Percentiles rank a stretch among this genome's conserved stretches.
phyloP scores from a whole-genome alignment of 2,329 filamentous ascomycete genomes.

The Stachybotrys elegans region DNA sequence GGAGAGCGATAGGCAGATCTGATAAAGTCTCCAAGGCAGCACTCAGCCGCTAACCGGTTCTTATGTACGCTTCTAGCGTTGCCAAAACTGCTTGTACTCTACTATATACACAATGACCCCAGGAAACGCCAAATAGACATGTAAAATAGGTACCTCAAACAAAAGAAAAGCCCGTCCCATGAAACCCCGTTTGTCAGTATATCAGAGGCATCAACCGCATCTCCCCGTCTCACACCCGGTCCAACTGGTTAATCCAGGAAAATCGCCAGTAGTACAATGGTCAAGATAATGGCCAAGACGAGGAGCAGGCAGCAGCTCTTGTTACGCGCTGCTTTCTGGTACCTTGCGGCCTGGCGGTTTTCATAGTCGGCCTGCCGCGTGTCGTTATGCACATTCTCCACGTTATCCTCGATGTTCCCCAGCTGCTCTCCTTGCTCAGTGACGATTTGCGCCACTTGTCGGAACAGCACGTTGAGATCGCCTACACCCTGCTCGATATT shows the following conservation, averaged over 20 bases:
- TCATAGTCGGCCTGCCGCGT: constrained; percentile 83
- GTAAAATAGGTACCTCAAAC: constrained; percentile 9
- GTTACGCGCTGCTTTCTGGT: constrained; percentile 92
- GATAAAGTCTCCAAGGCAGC: too few relatives aligned
- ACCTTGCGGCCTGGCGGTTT: constrained; percentile 76
- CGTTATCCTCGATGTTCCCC: constrained; percentile 82
- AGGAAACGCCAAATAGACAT: constrained; percentile 16
- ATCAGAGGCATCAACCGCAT: too few relatives aligned
- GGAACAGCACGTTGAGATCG: constrained; percentile 93
- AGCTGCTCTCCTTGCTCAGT: constrained; percentile 87
- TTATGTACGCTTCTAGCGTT: too few relatives aligned
- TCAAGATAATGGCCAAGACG: constrained; percentile 81
- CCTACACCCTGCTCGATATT: constrained; percentile 96
- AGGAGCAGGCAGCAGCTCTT: constrained; percentile 91
- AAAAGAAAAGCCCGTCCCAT: constrained; percentile 4
- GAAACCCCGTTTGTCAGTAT: not conserved
- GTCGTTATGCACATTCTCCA: constrained; percentile 75
- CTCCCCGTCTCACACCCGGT: too few relatives aligned
- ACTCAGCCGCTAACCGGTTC: too few relatives aligned
- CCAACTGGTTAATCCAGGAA: constrained; percentile 70
- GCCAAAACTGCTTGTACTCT: too few relatives aligned
- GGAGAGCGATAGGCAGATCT: too few relatives aligned
- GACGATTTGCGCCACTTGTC: constrained; percentile 97
- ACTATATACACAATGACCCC: constrained; percentile 17
- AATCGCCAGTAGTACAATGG: constrained; percentile 84